Evolutionary conservation across 2,329 filamentous ascomycete species (phyloP), one percentile per base, ranked within the genome.

Genomic region (Ceratocystis albifundus): DNA sequence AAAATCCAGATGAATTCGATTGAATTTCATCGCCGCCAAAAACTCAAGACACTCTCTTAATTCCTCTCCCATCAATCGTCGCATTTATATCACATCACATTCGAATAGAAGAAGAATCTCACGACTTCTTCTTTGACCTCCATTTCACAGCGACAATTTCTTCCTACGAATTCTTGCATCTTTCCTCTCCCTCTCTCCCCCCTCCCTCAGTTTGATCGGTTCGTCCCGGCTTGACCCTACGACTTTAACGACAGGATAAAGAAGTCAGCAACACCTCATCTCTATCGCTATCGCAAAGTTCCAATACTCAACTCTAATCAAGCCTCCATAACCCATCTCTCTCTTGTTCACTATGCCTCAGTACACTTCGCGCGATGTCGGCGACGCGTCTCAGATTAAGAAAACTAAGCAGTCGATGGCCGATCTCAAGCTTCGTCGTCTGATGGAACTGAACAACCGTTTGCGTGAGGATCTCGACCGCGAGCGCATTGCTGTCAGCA

Each of bases 381-480:
- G 83, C 77, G 84, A 87, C 74, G 83, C 84, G 75, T 83, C 82
- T 73, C 84, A 87, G 75, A 84, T 85, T 72, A 86, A 84, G 83
- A 96, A 92, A 81, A 97, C 95, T 81, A 96, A 96, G 82, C 94
- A 97, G 80, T 96, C 90, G 76, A 97, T 99, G 90, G 93, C 93
- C 72, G 94, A 99, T 77, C 84, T 99, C 70, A 99, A 99, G 83
- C 85, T 97, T 73, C 88, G 94, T 74, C 88, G 94, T 70, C 82
- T 99, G 77, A 97, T 92, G 69, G 94, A 99, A 80, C 85, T 99
- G 73, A 99, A 97, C 82, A 90, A 90, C 77, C 88, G 94, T 72
- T 80, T 99, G 76, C 89, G 92, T 73, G 94, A 99, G 78, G 94
- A 99, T 76, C 82, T 99, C 70, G 94, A 97, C 73, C 86, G 94